Conservation (phyloP, 257 asterid species). For the Forsythia suspensa region DNA sequence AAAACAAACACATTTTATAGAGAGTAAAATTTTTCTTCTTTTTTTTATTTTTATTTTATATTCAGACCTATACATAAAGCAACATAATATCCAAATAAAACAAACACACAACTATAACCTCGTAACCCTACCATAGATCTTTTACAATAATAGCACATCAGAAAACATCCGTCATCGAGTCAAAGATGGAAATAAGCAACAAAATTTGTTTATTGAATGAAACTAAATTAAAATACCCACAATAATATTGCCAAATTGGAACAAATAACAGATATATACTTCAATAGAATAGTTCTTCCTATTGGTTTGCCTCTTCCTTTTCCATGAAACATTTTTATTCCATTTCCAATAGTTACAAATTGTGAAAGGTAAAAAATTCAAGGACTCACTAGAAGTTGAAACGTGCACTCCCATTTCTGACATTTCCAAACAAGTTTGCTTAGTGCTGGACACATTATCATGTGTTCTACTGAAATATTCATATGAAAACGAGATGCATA, state of each 20-base stretch:
- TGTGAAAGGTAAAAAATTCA: constrained; percentile 20
- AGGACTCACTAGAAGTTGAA: constrained; percentile 33
- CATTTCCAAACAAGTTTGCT: constrained; percentile 29
- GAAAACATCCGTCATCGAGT: background rate
- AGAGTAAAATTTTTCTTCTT: background rate
- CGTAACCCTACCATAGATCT: background rate
- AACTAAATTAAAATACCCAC: background rate
- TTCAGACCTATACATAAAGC: too few species aligned
- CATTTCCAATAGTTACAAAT: constrained; percentile 19
- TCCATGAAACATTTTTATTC: constrained; percentile 27
- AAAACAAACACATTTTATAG: background rate
- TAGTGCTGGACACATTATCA: constrained; percentile 16
- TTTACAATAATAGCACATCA: background rate
- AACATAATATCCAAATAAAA: too few species aligned
- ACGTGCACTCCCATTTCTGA: constrained; percentile 28
- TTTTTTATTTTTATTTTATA: too few species aligned
- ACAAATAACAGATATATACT: constrained; percentile 29
- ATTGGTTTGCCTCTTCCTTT: constrained; percentile 29
- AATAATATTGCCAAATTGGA: background rate
- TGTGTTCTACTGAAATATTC: constrained; percentile 2
- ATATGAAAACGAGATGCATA: too few species aligned
- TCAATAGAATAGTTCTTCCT: constrained; percentile 39
- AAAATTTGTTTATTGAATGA: background rate
- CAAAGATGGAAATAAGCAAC: constrained; percentile 7
- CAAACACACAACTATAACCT: too few species aligned